phyloP scores from a whole-genome alignment of 2,329 filamentous ascomycete species.

The Curvularia lunata region DNA sequence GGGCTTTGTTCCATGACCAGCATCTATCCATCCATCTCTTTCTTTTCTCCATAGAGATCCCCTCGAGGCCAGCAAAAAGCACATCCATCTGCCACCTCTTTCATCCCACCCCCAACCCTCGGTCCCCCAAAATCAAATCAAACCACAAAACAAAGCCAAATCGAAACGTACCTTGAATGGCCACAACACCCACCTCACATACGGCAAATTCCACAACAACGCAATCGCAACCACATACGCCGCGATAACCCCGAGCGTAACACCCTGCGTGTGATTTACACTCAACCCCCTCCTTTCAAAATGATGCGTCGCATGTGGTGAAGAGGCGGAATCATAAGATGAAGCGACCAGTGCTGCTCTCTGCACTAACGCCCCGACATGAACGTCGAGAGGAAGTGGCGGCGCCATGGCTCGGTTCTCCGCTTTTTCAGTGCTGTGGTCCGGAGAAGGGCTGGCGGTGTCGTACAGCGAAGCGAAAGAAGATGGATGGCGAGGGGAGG shows the following conservation, averaged over 20 bases:
- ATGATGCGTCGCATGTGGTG: conserved; percentile 28
- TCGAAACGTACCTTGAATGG: conserved; percentile 71
- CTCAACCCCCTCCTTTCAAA: conserved; percentile 62
- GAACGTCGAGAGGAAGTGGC: conserved; percentile 20
- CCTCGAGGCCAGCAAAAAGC: too few relatives aligned
- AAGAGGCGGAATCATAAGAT: not conserved
- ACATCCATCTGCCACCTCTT: not conserved
- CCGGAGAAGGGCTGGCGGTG: not conserved
- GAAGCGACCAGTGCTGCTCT: conserved; percentile 17
- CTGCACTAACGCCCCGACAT: conserved; percentile 33
- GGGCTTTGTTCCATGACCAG: not conserved
- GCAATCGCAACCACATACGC: conserved; percentile 76
- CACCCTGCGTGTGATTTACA: conserved; percentile 70
- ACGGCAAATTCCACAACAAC: conserved; percentile 79
- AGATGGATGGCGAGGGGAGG: too few relatives aligned
- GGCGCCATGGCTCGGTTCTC: conserved; percentile 29
- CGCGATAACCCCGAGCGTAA: conserved; percentile 74
- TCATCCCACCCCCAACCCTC: too few relatives aligned
- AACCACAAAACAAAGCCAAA: not conserved
- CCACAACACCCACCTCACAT: conserved; percentile 76
- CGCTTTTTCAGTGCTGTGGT: not conserved
- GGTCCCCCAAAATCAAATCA: too few relatives aligned
- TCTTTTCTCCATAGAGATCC: not conserved
- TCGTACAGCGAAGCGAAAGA: not conserved
- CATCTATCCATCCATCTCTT: not conserved